phyloP scores from a whole-genome alignment of 495 filamentous ascomycete species.

The Aspergillus campestris region DNA sequence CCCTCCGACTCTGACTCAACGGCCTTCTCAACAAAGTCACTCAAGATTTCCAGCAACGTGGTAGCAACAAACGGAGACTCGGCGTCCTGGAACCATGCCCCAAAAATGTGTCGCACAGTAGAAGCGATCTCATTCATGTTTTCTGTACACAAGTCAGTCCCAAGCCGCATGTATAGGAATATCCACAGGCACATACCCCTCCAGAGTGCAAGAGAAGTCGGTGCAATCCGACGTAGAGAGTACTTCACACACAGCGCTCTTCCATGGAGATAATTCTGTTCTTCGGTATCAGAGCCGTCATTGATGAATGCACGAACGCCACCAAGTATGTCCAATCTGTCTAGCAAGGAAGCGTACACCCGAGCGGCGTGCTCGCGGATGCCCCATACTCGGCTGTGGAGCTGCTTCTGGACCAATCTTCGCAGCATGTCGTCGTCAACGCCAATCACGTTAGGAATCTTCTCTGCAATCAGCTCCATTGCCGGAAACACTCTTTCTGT shows the following conservation, averaged over 20 bases:
- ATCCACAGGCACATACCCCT: conserved; percentile 18
- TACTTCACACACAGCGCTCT: conserved; percentile 43
- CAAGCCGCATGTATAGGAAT: neutral
- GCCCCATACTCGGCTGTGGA: conserved; percentile 75
- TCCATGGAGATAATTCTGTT: conserved; percentile 62
- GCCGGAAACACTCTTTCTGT: conserved; percentile 79
- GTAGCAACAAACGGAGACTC: conserved; percentile 34
- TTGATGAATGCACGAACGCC: conserved; percentile 42
- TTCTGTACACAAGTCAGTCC: conserved; percentile 11
- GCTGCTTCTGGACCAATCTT: conserved; percentile 29
- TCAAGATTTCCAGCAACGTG: conserved; percentile 34
- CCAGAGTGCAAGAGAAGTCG: conserved; percentile 25
- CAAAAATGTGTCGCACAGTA: conserved; percentile 20
- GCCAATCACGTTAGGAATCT: conserved; percentile 28
- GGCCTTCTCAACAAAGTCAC: conserved; percentile 27
- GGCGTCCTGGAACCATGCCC: conserved; percentile 18
- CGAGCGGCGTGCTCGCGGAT: conserved; percentile 85
- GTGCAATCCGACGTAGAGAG: conserved; percentile 32
- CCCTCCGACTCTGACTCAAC: conserved; percentile 23
- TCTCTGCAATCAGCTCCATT: conserved; percentile 65
- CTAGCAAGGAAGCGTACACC: conserved; percentile 60
- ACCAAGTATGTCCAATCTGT: conserved; percentile 40
- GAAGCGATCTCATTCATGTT: conserved; percentile 20
- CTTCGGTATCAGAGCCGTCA: conserved; percentile 17
- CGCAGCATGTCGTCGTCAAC: conserved; percentile 26